Evolutionary conservation across 1,284 basidiomycete genomes (phyloP).

Genomic region (Cutaneotrichosporon sp.): DNA sequence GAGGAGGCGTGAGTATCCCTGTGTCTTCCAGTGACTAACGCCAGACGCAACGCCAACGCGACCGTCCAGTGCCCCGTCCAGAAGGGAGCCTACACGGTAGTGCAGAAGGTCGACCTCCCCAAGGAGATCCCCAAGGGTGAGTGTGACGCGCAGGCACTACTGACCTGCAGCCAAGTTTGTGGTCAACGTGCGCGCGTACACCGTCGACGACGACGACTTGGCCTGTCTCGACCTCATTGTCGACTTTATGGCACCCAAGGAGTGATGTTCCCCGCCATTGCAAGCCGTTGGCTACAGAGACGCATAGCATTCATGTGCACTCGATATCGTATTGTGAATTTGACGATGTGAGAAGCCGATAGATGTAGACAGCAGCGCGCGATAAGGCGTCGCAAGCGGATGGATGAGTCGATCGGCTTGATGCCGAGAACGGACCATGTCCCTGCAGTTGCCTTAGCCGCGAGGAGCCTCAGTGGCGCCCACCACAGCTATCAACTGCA

Average conservation of each 20-base stretch:
- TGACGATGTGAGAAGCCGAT: not conserved
- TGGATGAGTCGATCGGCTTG: not conserved
- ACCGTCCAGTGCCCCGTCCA: conserved; percentile 59
- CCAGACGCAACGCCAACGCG: conserved; percentile 42
- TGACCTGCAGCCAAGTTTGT: conserved; percentile 74
- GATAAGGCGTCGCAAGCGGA: not conserved
- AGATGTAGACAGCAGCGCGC: not conserved
- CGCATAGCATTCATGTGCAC: no score
- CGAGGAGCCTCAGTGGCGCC: no score
- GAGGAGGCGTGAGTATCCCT: conserved; percentile 77
- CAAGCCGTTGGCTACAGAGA: not conserved
- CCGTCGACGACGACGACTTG: conserved; percentile 73
- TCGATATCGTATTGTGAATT: not conserved
- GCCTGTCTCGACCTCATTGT: conserved; percentile 77
- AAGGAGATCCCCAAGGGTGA: conserved; percentile 84
- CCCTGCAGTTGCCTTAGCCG: no score
- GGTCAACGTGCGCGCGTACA: conserved; percentile 72
- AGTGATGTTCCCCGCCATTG: not conserved
- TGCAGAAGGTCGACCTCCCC: conserved; percentile 78
- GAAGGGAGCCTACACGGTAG: conserved; percentile 67
- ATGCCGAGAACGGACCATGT: not conserved
- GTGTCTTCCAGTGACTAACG: not conserved
- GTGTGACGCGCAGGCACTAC: conserved; percentile 30
- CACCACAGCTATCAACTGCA: no score
- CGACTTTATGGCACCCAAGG: conserved; percentile 54